Evolutionary conservation across 176 grass and related monocot species (phyloP).

Genomic region (Chloris gayana): DNA sequence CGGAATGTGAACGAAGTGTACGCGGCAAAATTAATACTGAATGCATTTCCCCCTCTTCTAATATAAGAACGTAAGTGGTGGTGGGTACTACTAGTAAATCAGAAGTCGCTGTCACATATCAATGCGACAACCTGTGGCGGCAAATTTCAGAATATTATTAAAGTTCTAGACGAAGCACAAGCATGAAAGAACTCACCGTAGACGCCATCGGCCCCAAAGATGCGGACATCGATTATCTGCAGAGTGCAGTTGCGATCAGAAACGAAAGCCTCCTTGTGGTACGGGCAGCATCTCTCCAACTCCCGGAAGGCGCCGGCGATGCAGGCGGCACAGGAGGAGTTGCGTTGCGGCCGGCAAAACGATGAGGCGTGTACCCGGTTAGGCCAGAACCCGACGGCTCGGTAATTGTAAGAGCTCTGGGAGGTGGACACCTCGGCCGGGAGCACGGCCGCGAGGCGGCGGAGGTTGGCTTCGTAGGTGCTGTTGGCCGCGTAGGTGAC

Average conservation of each 20-base stretch:
- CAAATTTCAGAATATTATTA: too few relatives aligned
- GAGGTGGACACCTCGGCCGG: neutral
- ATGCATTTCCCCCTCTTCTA: neutral
- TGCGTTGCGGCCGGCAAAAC: neutral
- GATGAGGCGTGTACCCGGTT: neutral
- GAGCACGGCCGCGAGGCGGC: conserved; percentile 22
- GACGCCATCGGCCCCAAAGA: neutral
- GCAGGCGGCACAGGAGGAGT: conserved; percentile 24
- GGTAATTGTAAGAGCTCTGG: neutral
- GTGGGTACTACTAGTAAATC: neutral
- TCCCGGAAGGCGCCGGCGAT: conserved; percentile 26
- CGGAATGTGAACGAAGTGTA: too few relatives aligned
- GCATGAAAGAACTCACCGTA: conserved; percentile 4
- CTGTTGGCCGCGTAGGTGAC: conserved; percentile 19
- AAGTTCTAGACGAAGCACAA: too few relatives aligned
- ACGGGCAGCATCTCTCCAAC: conserved; percentile 14
- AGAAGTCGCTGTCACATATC: neutral
- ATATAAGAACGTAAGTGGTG: neutral
- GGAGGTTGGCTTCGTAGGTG: conserved; percentile 50
- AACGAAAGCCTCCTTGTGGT: neutral
- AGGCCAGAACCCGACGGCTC: conserved; percentile 25
- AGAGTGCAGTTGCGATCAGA: conserved; percentile 4
- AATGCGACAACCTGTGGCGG: too few relatives aligned
- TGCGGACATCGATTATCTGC: neutral
- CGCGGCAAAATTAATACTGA: neutral